Evolutionary conservation across 2,329 filamentous ascomycete species (phyloP), one percentile per base, ranked within the genome.

Genomic region (Lachnellula cervina): DNA sequence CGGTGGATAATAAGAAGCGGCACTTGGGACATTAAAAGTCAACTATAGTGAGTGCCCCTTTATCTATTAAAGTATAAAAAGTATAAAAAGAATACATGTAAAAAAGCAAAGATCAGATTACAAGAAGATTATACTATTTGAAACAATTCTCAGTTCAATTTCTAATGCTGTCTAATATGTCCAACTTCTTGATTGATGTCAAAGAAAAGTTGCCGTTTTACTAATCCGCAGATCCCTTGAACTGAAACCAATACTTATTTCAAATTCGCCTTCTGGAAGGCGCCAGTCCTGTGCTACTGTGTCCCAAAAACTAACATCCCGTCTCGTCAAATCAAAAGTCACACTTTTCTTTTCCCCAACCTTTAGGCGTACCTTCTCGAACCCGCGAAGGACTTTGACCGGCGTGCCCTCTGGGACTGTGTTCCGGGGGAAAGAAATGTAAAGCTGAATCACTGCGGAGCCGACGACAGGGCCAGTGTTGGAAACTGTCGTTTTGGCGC

Each of bases 231-330:
- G 32, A 49, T 63, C 61, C 5, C 51, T 53, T 2, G 54, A 58
- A 37, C 61, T 64, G 17, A 63, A 58, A 4, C 58, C 61, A 2
- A 59, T 23, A 25, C 28, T 47, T 4, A 62, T 16, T 7, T 23
- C 43, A 13, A 62, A 49, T 6, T 57, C 43, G 6, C 61, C 61
- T 13, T 49, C n/a, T 4, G 56, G 73, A 6, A 82, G 54, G 9
- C 73, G 70, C 84, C 84, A 88, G 55, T 78, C 73, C 70, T 87
- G 83, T 19, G 70, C 69, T 0, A 68, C 71, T 2, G 83, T 79
- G 64, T 87, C 81, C 84, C 84, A 88, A 1, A 82, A 75, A 58
- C 82, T 84, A 52, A 88, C 64, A 61, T 88, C 84, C 48, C 83
- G 77, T 52, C 80, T 74, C 4, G 77, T 83, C 40, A 88, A 67